A percentile compares a stretch with the other conserved stretches of the same genome.
phyloP scores from a whole-genome alignment of 495 filamentous ascomycete genomes.

The Hypoxylon rickii region DNA sequence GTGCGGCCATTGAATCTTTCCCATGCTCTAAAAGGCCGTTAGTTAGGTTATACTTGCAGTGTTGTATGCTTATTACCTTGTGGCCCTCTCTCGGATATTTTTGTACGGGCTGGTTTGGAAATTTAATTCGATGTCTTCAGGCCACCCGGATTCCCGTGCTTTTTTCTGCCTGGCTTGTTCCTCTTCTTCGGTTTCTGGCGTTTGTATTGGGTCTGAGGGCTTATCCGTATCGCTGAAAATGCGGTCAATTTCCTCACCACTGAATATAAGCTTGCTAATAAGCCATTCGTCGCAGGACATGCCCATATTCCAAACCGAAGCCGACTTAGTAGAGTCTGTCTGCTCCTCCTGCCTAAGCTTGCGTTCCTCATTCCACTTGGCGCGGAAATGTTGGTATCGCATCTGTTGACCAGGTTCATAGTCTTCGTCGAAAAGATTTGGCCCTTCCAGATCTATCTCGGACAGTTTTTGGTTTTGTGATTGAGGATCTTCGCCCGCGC shows the following conservation, averaged over 20 bases:
- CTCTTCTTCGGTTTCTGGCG: slow-evolving; percentile 19
- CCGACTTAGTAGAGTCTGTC: background rate
- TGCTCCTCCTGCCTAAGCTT: slow-evolving; percentile 10
- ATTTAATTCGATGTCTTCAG: slow-evolving; percentile 19
- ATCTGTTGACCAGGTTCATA: slow-evolving; percentile 41
- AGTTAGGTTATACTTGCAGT: background rate
- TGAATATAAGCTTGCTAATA: slow-evolving; percentile 54
- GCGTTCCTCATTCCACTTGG: slow-evolving; percentile 29
- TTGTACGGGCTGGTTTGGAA: slow-evolving; percentile 23
- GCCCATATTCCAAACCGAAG: slow-evolving; percentile 18
- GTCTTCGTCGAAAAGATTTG: slow-evolving; percentile 18
- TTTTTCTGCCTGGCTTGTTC: slow-evolving; percentile 12
- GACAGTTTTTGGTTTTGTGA: slow-evolving; percentile 6
- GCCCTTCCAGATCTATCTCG: slow-evolving; percentile 21
- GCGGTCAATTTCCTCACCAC: slow-evolving; percentile 49
- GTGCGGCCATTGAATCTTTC: slow-evolving; percentile 59
- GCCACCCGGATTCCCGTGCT: slow-evolving; percentile 19
- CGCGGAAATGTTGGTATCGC: slow-evolving; percentile 44
- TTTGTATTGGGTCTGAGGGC: background rate
- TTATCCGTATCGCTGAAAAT: slow-evolving; percentile 16
- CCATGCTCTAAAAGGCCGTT: slow-evolving; percentile 50
- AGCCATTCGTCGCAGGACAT: slow-evolving; percentile 49
- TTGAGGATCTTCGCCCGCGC: background rate
- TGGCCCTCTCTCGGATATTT: slow-evolving; percentile 24
- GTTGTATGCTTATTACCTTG: slow-evolving; percentile 12